Percentiles rank a stretch among this genome's conserved stretches.
phyloP scores from a whole-genome alignment of 495 filamentous ascomycete genomes.

The Coniosporium apollinis region DNA sequence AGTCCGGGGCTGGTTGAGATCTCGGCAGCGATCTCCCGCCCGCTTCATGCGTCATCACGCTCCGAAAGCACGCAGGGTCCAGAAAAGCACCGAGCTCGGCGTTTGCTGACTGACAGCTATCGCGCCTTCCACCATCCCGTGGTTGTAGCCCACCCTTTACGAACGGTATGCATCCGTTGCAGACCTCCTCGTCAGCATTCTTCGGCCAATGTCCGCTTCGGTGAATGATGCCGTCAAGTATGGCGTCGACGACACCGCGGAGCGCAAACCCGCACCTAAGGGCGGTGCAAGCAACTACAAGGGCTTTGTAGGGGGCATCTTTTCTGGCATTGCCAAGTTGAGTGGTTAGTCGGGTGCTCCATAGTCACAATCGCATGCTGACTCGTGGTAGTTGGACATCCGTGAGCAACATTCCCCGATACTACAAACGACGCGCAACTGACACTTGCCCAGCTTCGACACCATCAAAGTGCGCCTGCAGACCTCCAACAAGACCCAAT shows the following conservation, averaged over 20 bases:
- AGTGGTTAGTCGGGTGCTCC: conserved; percentile 39
- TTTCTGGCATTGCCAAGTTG: conserved; percentile 83
- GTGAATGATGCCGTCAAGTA: conserved; percentile 7
- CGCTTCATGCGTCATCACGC: too few species aligned
- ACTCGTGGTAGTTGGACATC: conserved; percentile 41
- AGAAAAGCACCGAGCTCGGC: too few species aligned
- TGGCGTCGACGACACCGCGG: conserved; percentile 2
- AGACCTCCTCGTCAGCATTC: neutral
- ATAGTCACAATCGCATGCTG: neutral
- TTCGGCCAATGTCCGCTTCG: conserved; percentile 10
- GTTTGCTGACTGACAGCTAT: too few species aligned
- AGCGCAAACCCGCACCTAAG: too few species aligned
- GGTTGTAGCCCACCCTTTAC: too few species aligned
- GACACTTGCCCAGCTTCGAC: conserved; percentile 47
- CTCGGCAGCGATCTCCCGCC: too few species aligned
- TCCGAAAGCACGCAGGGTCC: too few species aligned
- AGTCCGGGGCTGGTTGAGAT: too few species aligned
- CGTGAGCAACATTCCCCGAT: conserved; percentile 25
- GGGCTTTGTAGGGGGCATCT: conserved; percentile 87
- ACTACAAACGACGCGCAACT: neutral
- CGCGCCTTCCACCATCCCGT: too few species aligned
- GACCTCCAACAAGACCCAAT: conserved; percentile 60
- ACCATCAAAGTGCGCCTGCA: conserved; percentile 93
- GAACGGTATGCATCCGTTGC: too few species aligned
- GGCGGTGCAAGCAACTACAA: conserved; percentile 48